Evolutionary conservation across 306 rosid species (phyloP).

Genomic region (apple (Malus domestica)): DNA sequence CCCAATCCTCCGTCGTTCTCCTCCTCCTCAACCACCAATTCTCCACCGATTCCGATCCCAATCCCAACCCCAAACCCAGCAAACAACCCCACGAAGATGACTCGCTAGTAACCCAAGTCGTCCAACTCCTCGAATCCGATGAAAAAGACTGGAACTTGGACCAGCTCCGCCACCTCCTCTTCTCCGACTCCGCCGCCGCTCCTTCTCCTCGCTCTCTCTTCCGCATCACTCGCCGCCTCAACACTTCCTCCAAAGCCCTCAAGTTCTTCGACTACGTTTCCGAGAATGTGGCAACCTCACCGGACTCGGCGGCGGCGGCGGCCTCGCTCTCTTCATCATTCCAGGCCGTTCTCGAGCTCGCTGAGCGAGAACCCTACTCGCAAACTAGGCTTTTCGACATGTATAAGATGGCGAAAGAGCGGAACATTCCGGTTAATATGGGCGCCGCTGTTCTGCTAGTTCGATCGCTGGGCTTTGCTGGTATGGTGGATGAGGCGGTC

Average conservation of each 20-base stretch:
- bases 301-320: neutral
- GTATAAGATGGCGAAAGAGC: slow-evolving; percentile 22
- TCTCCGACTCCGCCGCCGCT: slow-evolving; percentile 25
- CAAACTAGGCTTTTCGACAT: slow-evolving; percentile 29
- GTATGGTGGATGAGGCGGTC: slow-evolving; percentile 47
- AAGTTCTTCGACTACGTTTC: slow-evolving; percentile 23
- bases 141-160: slow-evolving; percentile 32
- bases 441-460: slow-evolving; percentile 30
- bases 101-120: slow-evolving; percentile 24
- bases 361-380: slow-evolving; percentile 34
- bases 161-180: slow-evolving; percentile 40
- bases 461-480: slow-evolving; percentile 27
- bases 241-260: slow-evolving; percentile 22
- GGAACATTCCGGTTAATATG: slow-evolving; percentile 22
- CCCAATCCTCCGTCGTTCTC: neutral
- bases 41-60: slow-evolving; percentile 1
- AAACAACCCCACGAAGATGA: slow-evolving; percentile 11
- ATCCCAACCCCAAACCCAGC: neutral
- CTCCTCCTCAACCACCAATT: slow-evolving; percentile 15
- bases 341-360: slow-evolving; percentile 47
- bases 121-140: slow-evolving; percentile 40
- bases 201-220: slow-evolving; percentile 27
- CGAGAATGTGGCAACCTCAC: neutral
- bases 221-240: slow-evolving; percentile 39
- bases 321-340: slow-evolving; percentile 24